These are phyloP conservation scores for Penicillium sp. DNA, from an alignment of 2,329 filamentous ascomycete species.

Conservation along the genomic window DNA sequence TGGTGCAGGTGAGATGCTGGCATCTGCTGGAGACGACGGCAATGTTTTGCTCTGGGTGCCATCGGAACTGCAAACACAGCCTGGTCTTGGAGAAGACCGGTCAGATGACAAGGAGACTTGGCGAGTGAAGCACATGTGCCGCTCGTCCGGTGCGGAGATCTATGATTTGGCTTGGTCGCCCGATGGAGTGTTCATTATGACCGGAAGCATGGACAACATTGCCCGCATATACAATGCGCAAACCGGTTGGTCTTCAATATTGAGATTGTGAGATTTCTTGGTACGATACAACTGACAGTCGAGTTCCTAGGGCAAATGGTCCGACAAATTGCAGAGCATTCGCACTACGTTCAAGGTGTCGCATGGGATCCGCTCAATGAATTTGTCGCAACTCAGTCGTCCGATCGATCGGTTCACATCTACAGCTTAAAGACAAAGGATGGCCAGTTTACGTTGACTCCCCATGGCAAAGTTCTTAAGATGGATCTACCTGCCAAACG, in stretches of 20 bases:
- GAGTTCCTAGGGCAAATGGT: constrained; percentile 60
- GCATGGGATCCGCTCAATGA: constrained; percentile 98
- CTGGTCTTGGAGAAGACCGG: constrained; percentile 75
- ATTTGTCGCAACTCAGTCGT: constrained; percentile 96
- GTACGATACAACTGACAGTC: background rate
- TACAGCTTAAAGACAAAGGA: constrained; percentile 97
- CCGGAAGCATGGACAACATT: constrained; percentile 98
- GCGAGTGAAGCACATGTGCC: constrained; percentile 97
- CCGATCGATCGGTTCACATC: constrained; percentile 95
- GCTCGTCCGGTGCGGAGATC: constrained; percentile 91
- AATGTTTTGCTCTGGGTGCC: constrained; percentile 97
- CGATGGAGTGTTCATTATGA: constrained; percentile 95
- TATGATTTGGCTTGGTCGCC: constrained; percentile 99
- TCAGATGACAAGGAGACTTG: constrained; percentile 95
- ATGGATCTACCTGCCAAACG: constrained; percentile 91
- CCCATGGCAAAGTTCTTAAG: constrained; percentile 78
- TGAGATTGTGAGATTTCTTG: background rate
- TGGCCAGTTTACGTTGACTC: constrained; percentile 82
- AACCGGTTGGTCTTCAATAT: constrained; percentile 61
- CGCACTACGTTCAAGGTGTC: constrained; percentile 97
- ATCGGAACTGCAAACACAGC: constrained; percentile 68
- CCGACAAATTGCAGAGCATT: constrained; percentile 94
- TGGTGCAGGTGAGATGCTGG: constrained; percentile 77
- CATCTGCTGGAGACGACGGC: constrained; percentile 93
- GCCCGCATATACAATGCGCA: constrained; percentile 94